A percentile compares a stretch with the other conserved stretches of the same genome.
phyloP scores from a whole-genome alignment of 2,329 filamentous ascomycete species.

The Arthroderma sp. region DNA sequence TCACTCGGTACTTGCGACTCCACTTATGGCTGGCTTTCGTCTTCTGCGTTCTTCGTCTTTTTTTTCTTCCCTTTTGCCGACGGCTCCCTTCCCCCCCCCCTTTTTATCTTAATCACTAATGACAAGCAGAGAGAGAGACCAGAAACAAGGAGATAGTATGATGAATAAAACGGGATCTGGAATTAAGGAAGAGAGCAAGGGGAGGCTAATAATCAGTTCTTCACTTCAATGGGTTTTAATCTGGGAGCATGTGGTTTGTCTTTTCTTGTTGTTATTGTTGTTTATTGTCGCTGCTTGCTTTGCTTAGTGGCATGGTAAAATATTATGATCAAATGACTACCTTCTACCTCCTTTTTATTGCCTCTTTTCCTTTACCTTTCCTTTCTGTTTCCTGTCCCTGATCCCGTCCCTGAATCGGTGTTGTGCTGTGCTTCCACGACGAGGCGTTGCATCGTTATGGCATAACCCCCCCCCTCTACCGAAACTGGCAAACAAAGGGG shows the following conservation, averaged over 20 bases:
- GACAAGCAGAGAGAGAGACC: background rate
- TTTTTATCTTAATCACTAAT: background rate
- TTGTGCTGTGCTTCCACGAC: too few species aligned
- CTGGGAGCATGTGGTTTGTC: slow-evolving; percentile 2
- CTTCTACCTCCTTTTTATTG: background rate
- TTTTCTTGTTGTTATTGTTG: background rate
- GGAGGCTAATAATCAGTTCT: background rate
- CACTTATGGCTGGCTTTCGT: too few species aligned
- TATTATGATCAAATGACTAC: slow-evolving; percentile 2
- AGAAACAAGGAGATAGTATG: background rate
- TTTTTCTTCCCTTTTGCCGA: too few species aligned
- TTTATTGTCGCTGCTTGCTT: background rate
- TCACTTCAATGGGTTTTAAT: background rate
- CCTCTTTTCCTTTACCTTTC: too few species aligned
- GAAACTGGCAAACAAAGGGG: background rate
- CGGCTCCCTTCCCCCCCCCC: background rate
- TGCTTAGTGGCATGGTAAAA: background rate
- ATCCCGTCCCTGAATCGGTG: background rate
- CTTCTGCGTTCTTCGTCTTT: too few species aligned
- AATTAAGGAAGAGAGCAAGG: background rate
- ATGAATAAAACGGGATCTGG: background rate
- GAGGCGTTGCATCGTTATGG: too few species aligned
- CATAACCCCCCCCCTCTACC: too few species aligned
- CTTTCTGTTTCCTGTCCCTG: background rate
- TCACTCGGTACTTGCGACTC: background rate